phyloP scores from a whole-genome alignment of 2,329 filamentous ascomycete genomes.

The Elsinoe arachidis region DNA sequence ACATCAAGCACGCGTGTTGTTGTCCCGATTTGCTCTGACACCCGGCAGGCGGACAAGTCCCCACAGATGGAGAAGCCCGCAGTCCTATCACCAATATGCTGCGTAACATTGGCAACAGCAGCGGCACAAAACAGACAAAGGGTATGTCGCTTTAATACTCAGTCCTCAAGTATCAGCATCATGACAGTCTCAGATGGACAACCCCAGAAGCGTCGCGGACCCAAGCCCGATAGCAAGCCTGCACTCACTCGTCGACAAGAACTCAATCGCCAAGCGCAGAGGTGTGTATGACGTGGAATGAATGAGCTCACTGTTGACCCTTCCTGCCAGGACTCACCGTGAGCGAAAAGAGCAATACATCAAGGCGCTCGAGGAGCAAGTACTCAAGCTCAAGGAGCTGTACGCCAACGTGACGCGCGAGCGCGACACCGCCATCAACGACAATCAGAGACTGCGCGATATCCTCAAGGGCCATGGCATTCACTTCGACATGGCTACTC shows the following conservation, averaged over 20 bases:
- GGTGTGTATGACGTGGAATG: slow-evolving; percentile 45
- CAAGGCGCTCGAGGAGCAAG: slow-evolving; percentile 84
- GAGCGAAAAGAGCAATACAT: slow-evolving; percentile 96
- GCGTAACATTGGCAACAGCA: slow-evolving; percentile 63
- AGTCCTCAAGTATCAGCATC: slow-evolving; percentile 1
- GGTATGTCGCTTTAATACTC: not conserved
- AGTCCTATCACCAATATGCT: slow-evolving; percentile 38
- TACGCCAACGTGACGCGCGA: slow-evolving; percentile 66
- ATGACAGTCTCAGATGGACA: slow-evolving; percentile 59
- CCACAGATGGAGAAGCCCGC: slow-evolving; percentile 4
- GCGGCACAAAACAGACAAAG: slow-evolving; percentile 50
- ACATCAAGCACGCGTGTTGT: not conserved
- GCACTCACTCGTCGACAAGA: slow-evolving; percentile 87
- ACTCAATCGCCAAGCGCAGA: slow-evolving; percentile 88
- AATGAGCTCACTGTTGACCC: slow-evolving; percentile 9
- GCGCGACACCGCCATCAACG: slow-evolving; percentile 64
- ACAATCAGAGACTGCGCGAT: slow-evolving; percentile 68
- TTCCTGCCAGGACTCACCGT: slow-evolving; percentile 67
- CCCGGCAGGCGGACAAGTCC: slow-evolving; percentile 1
- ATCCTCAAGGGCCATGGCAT: slow-evolving; percentile 53
- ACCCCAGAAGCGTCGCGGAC: slow-evolving; percentile 78
- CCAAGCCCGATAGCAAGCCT: slow-evolving; percentile 93
- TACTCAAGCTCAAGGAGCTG: slow-evolving; percentile 79
- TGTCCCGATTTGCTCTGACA: not conserved
- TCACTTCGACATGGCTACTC: slow-evolving; percentile 40